Base-by-base conservation (phyloP, 148 eudicot genomes). In the Drosera capensis region DNA sequence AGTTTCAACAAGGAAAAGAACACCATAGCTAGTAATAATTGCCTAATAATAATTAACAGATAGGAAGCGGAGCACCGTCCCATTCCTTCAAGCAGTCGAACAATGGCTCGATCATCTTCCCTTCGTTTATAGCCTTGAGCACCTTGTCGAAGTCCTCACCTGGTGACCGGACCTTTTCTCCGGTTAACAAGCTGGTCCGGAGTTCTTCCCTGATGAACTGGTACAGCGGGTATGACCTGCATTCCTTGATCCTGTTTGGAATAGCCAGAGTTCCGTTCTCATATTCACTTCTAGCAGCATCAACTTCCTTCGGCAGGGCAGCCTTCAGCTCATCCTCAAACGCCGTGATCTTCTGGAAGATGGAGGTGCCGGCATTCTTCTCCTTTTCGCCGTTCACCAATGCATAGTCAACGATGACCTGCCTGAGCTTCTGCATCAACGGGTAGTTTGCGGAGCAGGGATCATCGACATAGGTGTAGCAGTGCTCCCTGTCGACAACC, bases 1-100 rank as follows among this genome's bases (percentile, higher is more conserved):
- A n/a, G n/a, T n/a, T n/a, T n/a, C n/a, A n/a, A n/a, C n/a, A n/a
- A n/a, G n/a, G n/a, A n/a, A n/a, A n/a, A n/a, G n/a, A n/a, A n/a
- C n/a, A n/a, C n/a, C n/a, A n/a, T n/a, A n/a, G n/a, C n/a, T n/a
- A n/a, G n/a, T n/a, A n/a, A n/a, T n/a, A n/a, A n/a, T n/a, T 34
- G n/a, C 11, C 9, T 9, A 15, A 34, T 34, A 34, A 15, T 13
- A n/a, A n/a, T n/a, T 34, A 34, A 34, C 9, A 34, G 38, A 34
- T 34, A 34, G 38, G 38, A 4, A 34, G 38, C 11, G 38, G 38
- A 34, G 38, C 14, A 3, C 38, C 38, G n/a, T 34, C n/a, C 38
- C 38, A 34, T 15, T 34, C 38, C 38, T 34, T 34, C 38, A 34
- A 34, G 38, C 38, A 34, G 14, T 34, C 38, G n/a, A 34, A 34